Evolutionary conservation across 1,139 yeast genomes (phyloP).

Genomic region (Hansenula lynferdii): DNA sequence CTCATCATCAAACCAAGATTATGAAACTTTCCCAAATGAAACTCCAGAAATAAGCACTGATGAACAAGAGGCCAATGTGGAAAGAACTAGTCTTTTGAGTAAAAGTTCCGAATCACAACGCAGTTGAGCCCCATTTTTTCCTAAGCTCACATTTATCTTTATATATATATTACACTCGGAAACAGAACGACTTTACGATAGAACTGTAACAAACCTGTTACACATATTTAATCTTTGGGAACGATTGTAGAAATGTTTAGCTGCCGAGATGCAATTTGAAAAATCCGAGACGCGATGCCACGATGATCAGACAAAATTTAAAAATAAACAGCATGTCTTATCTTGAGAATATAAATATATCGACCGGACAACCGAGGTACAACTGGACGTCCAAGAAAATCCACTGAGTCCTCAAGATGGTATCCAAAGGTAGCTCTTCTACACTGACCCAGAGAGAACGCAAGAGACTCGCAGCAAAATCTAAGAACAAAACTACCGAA

Average conservation of each 20-base stretch:
- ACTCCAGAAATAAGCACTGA: constrained; percentile 5
- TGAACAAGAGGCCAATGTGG: neutral
- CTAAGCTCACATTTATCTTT: neutral
- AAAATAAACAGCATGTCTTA: neutral
- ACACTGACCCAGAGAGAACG: constrained; percentile 19
- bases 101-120: constrained; percentile 7
- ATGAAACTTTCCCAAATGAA: constrained; percentile 19
- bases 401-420: neutral
- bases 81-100: constrained; percentile 20
- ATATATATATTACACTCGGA: too few relatives aligned
- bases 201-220: too few relatives aligned
- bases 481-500: neutral
- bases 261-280: too few relatives aligned
- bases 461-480: constrained; percentile 9
- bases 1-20: constrained; percentile 5
- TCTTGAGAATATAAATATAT: too few relatives aligned
- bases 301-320: neutral
- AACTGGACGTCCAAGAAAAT: too few relatives aligned
- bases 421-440: constrained; percentile 1
- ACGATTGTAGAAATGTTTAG: too few relatives aligned
- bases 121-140: neutral
- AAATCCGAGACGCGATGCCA: constrained; percentile 1
- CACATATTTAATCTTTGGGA: too few relatives aligned
- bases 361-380: too few relatives aligned
- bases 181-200: constrained; percentile 2